Percentiles rank a stretch among this genome's conserved stretches.
These are phyloP conservation scores for Amanita molliuscula DNA, from an alignment of 768 basidiomycete genomes.

Conservation along the genomic window DNA sequence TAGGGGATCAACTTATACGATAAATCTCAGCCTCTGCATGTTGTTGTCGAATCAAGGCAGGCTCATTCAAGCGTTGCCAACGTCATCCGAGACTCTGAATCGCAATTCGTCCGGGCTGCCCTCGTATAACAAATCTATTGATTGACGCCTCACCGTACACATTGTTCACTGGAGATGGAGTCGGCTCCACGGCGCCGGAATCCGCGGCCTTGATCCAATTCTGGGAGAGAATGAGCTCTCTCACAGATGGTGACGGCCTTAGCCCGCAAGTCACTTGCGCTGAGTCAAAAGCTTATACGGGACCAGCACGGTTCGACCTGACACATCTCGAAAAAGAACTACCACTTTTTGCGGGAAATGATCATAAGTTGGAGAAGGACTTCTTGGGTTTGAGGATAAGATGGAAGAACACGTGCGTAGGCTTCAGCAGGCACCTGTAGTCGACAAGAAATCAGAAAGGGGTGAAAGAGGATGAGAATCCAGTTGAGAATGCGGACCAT, in stretches of 20 bases:
- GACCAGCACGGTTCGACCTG: constrained; percentile 6
- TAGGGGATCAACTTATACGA: not conserved
- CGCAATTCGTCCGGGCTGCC: constrained; percentile 25
- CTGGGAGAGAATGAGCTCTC: constrained; percentile 5
- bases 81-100: constrained; percentile 30
- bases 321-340: constrained; percentile 13
- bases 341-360: constrained; percentile 14
- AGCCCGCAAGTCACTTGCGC: not conserved
- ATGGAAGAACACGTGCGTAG: constrained; percentile 18
- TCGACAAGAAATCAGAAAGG: constrained; percentile 2
- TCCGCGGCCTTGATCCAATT: constrained; percentile 21
- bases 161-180: constrained; percentile 39
- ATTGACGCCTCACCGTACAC: constrained; percentile 24
- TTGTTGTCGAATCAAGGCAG: constrained; percentile 33
- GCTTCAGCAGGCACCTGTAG: constrained; percentile 1
- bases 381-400: constrained; percentile 15
- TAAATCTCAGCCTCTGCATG: constrained; percentile 36
- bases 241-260: not conserved
- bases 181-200: constrained; percentile 34
- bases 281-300: constrained; percentile 5
- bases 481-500: constrained; percentile 7
- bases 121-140: constrained; percentile 27
- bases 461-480: constrained; percentile 5
- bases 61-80: constrained; percentile 25
- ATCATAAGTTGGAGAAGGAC: constrained; percentile 13